Evolutionary conservation across 2,329 filamentous ascomycete genomes (phyloP).

Genomic region (Calonectria hawksworthii): DNA sequence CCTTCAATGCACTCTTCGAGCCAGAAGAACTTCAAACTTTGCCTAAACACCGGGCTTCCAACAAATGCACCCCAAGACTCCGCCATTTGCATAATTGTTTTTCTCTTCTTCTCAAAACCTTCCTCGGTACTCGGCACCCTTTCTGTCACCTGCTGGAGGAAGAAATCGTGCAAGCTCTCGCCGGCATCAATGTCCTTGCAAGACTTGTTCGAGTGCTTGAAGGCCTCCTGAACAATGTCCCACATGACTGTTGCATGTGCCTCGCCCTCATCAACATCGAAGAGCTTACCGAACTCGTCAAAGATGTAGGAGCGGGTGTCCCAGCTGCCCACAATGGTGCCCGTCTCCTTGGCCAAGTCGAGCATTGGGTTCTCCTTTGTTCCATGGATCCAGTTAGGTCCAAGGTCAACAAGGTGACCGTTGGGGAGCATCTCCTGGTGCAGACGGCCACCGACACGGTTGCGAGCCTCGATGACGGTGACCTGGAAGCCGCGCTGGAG

Average conservation of each 20-base stretch:
- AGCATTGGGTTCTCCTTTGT: slow-evolving; percentile 79
- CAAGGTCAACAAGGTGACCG: slow-evolving; percentile 67
- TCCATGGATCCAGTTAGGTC: slow-evolving; percentile 87
- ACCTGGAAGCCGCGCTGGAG: slow-evolving; percentile 75
- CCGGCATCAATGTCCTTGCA: slow-evolving; percentile 61
- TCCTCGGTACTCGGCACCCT: slow-evolving; percentile 62
- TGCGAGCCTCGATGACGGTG: slow-evolving; percentile 77
- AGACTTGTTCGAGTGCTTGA: slow-evolving; percentile 73
- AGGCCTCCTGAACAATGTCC: slow-evolving; percentile 77
- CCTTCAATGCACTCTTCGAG: slow-evolving; percentile 84
- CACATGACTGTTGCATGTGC: slow-evolving; percentile 70
- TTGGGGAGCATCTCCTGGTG: slow-evolving; percentile 64
- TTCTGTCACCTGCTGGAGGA: slow-evolving; percentile 58
- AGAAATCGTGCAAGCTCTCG: slow-evolving; percentile 69
- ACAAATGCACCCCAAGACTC: slow-evolving; percentile 81
- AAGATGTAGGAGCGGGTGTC: slow-evolving; percentile 69
- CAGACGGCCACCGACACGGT: slow-evolving; percentile 77
- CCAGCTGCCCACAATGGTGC: slow-evolving; percentile 62
- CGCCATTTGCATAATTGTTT: slow-evolving; percentile 65
- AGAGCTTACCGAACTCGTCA: slow-evolving; percentile 66
- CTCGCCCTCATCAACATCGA: slow-evolving; percentile 63
- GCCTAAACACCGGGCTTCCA: slow-evolving; percentile 72
- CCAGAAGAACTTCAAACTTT: slow-evolving; percentile 84
- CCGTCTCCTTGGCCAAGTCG: slow-evolving; percentile 74
- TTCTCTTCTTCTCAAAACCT: slow-evolving; percentile 56